Base-by-base conservation (phyloP, 2,329 filamentous ascomycete species). In the Sclerotinia subarctica region DNA sequence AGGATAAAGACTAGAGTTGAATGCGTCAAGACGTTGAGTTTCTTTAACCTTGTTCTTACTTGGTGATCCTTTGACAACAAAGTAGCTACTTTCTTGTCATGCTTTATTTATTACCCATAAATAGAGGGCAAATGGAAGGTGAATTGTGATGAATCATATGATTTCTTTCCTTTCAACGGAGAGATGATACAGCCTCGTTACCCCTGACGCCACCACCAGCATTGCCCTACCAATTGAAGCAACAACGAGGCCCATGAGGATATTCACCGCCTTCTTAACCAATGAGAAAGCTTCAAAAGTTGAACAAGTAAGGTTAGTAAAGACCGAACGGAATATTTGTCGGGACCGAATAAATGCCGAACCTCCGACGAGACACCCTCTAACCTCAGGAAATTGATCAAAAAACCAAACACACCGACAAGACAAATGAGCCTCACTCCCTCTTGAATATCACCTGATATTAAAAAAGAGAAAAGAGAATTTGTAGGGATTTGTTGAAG, bases 1-100 rank as follows among this genome's bases (percentile, higher is more conserved):
- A 3, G 75, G 78, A 26, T 77, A 64, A 67, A 80, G 74, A 38
- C 79, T 76, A 26, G 78, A 77, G 42, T 75, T 82, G 80, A 79
- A 72, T 15, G 73, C 72, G 3, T 78, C 77, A 17, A 80, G 77
- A 6, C 77, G 78, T 64, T 80, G 79, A 69, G 82, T 79, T 6
- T 80, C 81, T 70, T n/a, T n/a, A n/a, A n/a, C n/a, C n/a, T n/a
- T n/a, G n/a, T n/a, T n/a, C n/a, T n/a, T n/a, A n/a, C n/a, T n/a
- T n/a, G n/a, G n/a, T n/a, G n/a, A n/a, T n/a, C n/a, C n/a, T n/a
- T n/a, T n/a, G n/a, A n/a, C n/a, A n/a, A n/a, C n/a, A n/a, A n/a
- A n/a, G n/a, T n/a, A n/a, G n/a, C n/a, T n/a, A n/a, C n/a, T n/a
- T n/a, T n/a, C n/a, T n/a, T n/a, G n/a, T n/a, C n/a, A n/a, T n/a